Percentiles rank a stretch among this genome's conserved stretches.
These are phyloP conservation scores for Trichoderma aggressivum DNA, from an alignment of 2,329 filamentous ascomycete genomes.

Conservation along the genomic window DNA sequence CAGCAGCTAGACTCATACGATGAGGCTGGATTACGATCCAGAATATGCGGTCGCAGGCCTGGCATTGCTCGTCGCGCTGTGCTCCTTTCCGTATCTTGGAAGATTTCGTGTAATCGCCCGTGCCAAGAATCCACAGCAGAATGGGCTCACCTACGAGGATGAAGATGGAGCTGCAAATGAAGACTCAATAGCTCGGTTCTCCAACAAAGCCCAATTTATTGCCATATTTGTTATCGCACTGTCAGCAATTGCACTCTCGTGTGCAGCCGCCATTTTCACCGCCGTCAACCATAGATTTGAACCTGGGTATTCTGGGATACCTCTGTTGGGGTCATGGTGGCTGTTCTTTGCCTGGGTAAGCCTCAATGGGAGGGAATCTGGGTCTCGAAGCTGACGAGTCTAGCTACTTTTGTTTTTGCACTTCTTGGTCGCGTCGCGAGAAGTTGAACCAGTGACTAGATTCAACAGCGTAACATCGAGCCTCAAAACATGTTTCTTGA, in stretches of 20 bases:
- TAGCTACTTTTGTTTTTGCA: constrained; percentile 1
- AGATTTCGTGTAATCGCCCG: neutral
- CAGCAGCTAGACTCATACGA: neutral
- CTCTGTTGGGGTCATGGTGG: neutral
- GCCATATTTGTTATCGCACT: neutral
- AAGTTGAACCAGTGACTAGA: neutral
- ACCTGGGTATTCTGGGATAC: neutral
- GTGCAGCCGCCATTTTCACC: constrained; percentile 5
- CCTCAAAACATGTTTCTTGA: neutral
- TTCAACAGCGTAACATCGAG: neutral
- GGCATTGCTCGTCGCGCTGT: neutral
- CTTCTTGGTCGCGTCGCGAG: neutral
- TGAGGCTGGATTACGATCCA: neutral
- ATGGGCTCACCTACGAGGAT: constrained; percentile 3
- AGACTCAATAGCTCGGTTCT: constrained; percentile 2
- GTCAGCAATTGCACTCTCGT: neutral
- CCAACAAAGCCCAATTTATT: constrained; percentile 2
- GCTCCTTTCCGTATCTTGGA: neutral
- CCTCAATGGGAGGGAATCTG: neutral
- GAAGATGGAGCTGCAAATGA: constrained; percentile 1
- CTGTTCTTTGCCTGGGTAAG: constrained; percentile 3
- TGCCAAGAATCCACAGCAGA: neutral
- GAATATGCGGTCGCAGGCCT: neutral
- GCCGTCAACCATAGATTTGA: neutral
- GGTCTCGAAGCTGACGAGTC: neutral